Percentiles rank a stretch among this genome's conserved stretches.
Conservation (phyloP, 768 basidiomycete species). For the Chalciporus pseudorubinellus region DNA sequence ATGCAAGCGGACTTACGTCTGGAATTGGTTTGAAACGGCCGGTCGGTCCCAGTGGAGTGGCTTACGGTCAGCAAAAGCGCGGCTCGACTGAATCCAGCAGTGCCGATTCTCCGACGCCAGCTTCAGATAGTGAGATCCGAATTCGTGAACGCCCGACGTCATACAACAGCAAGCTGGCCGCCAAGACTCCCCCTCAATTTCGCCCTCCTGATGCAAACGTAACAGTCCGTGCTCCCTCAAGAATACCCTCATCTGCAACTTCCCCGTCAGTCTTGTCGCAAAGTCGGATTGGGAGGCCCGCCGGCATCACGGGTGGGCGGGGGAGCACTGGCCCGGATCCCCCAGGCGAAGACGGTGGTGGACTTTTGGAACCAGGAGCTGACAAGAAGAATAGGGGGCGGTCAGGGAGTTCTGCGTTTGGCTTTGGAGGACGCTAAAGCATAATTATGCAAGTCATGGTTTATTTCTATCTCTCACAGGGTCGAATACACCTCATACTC, state of each 20-base stretch:
- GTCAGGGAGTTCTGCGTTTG: slow-evolving; percentile 26
- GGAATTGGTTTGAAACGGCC: slow-evolving; percentile 59
- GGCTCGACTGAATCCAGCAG: slow-evolving; percentile 57
- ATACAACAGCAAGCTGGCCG: slow-evolving; percentile 20
- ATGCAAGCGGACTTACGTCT: slow-evolving; percentile 35
- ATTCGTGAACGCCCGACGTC: slow-evolving; percentile 28
- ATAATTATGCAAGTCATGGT: slow-evolving; percentile 15
- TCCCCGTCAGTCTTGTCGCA: slow-evolving; percentile 34
- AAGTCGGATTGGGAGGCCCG: slow-evolving; percentile 47
- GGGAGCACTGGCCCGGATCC: slow-evolving; percentile 39
- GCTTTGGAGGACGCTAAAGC: slow-evolving; percentile 23
- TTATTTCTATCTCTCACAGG: slow-evolving; percentile 6
- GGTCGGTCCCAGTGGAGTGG: slow-evolving; percentile 44
- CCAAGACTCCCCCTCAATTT: slow-evolving; percentile 42
- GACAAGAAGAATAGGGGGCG: slow-evolving; percentile 27
- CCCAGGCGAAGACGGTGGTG: slow-evolving; percentile 17
- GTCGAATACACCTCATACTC: slow-evolving; percentile 10
- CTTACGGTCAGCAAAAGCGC: slow-evolving; percentile 50
- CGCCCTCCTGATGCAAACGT: slow-evolving; percentile 42
- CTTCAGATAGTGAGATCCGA: slow-evolving; percentile 26
- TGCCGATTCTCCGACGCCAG: slow-evolving; percentile 26
- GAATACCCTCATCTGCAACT: slow-evolving; percentile 38
- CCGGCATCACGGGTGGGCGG: slow-evolving; percentile 41
- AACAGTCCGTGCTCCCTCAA: slow-evolving; percentile 45
- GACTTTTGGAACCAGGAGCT: slow-evolving; percentile 14